Conservation (phyloP, 306 rosid genomes). For the Herpetospermum pedunculosum region DNA sequence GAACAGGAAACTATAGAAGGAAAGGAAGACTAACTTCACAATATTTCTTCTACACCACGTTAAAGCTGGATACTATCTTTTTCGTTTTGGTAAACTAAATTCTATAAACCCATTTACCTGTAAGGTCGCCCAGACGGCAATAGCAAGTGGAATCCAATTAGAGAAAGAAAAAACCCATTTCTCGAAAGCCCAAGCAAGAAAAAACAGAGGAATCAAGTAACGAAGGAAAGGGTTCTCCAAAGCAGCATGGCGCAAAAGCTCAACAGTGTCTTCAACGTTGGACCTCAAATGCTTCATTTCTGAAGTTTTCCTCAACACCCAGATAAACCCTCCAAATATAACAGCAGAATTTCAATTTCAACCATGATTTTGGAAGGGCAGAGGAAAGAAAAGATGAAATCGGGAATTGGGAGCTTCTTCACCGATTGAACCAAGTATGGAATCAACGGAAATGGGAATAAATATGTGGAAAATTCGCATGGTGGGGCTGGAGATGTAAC, state of each 20-base stretch:
- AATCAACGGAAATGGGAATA: neutral
- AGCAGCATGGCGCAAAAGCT: slow-evolving; percentile 34
- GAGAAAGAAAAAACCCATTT: slow-evolving; percentile 78
- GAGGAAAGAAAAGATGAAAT: neutral
- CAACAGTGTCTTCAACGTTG: slow-evolving; percentile 32
- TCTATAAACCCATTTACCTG: slow-evolving; percentile 50
- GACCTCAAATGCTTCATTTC: slow-evolving; percentile 26
- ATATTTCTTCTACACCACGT: neutral
- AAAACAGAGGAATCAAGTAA: slow-evolving; percentile 45
- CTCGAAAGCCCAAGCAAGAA: slow-evolving; percentile 69
- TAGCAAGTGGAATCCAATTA: slow-evolving; percentile 68
- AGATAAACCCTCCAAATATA: neutral
- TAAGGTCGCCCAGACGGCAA: slow-evolving; percentile 70
- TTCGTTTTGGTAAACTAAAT: neutral
- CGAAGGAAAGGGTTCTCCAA: slow-evolving; percentile 48
- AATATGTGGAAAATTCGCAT: neutral
- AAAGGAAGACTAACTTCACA: neutral
- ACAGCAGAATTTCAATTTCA: too few species aligned
- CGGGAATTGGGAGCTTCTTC: neutral
- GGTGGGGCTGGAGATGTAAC: neutral
- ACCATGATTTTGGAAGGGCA: neutral
- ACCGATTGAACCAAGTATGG: neutral
- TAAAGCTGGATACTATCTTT: neutral
- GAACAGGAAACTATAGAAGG: neutral
- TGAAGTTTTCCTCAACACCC: slow-evolving; percentile 18